phyloP scores from a whole-genome alignment of 306 rosid genomes.

The Senna siamea region DNA sequence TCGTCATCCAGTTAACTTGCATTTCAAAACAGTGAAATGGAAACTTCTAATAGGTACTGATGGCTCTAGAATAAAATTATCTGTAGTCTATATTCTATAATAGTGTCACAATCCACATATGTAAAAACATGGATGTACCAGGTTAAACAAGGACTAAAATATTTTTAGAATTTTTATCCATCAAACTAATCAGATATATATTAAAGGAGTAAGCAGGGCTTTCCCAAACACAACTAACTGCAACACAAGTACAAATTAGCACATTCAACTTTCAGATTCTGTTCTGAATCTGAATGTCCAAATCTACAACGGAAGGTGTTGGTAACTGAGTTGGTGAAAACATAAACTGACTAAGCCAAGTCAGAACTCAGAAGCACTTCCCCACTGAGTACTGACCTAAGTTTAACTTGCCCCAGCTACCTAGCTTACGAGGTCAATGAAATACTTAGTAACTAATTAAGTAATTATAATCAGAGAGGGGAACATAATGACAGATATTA shows the following conservation, averaged over 20 bases:
- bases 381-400: background rate
- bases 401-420: background rate
- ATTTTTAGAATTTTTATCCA: background rate
- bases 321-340: background rate
- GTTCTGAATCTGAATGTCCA: background rate
- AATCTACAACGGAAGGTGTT: background rate
- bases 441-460: background rate
- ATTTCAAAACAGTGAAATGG: background rate
- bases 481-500: background rate
- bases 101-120: background rate
- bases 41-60: background rate
- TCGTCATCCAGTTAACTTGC: background rate
- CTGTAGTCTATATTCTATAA: background rate
- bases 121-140: too few species aligned
- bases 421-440: background rate
- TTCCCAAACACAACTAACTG: background rate
- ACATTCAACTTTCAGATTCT: background rate
- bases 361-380: background rate
- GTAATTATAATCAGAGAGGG: background rate
- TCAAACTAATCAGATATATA: background rate
- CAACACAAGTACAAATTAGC: background rate
- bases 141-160: conserved; percentile 1
- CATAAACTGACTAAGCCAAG: background rate
- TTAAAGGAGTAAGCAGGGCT: background rate
- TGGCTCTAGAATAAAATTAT: background rate